Evolutionary conservation across 2,329 filamentous ascomycete genomes (phyloP).

Genomic region (Diplodia mutila): DNA sequence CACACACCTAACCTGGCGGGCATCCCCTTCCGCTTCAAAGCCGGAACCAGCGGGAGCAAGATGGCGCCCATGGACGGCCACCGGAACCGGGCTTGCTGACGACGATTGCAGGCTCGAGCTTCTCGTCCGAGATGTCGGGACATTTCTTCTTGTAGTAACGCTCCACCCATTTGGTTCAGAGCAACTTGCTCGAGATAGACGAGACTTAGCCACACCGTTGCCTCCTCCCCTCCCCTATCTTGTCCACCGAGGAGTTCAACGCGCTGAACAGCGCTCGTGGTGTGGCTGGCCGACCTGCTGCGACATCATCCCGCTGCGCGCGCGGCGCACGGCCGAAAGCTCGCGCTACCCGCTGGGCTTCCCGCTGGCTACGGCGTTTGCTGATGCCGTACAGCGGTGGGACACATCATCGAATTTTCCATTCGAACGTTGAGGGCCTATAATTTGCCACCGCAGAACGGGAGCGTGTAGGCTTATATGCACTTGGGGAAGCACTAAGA

Average conservation of each 20-base stretch:
- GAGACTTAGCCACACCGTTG: too few relatives aligned
- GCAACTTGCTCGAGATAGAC: too few relatives aligned
- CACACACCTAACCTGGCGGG: constrained; percentile 22
- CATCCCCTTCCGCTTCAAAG: constrained; percentile 82
- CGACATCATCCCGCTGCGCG: constrained; percentile 27
- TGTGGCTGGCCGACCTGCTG: too few relatives aligned
- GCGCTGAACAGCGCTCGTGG: too few relatives aligned
- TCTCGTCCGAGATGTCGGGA: constrained; percentile 70
- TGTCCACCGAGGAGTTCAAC: too few relatives aligned
- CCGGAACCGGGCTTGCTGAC: constrained; percentile 84
- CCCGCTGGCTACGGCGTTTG: constrained; percentile 6
- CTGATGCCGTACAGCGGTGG: too few relatives aligned
- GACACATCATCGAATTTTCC: too few relatives aligned
- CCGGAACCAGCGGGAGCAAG: constrained; percentile 62
- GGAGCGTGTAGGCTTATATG: too few relatives aligned
- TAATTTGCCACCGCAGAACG: too few relatives aligned
- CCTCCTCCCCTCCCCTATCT: too few relatives aligned
- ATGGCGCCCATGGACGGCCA: constrained; percentile 74
- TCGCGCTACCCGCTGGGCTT: constrained; percentile 21
- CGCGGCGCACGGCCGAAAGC: constrained; percentile 23
- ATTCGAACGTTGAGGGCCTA: too few relatives aligned
- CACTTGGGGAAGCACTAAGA: too few relatives aligned
- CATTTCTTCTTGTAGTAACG: constrained; percentile 81
- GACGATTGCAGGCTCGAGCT: constrained; percentile 77
- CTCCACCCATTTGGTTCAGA: constrained; percentile 74